Conservation (phyloP, 1,284 basidiomycete genomes). For the Moesziomyces sp. region DNA sequence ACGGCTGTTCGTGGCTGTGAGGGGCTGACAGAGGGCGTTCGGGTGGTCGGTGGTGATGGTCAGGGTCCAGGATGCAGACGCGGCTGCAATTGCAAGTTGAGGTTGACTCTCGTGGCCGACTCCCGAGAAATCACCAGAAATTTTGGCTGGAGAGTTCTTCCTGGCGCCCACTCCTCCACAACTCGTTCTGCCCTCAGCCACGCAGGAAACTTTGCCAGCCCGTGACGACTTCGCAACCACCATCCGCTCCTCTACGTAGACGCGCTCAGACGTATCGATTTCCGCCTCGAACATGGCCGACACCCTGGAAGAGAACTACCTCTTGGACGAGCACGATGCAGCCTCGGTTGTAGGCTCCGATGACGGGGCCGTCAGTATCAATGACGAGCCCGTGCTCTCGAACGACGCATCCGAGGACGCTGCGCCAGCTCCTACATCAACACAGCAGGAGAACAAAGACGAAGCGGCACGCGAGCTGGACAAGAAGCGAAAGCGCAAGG, state of each 20-base stretch:
- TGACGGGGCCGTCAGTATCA: constrained; percentile 39
- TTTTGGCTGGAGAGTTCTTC: constrained; percentile 12
- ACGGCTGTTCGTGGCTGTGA: background rate
- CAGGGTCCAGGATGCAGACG: constrained; percentile 32
- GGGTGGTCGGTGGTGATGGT: constrained; percentile 19
- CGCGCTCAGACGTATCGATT: background rate
- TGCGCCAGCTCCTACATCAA: background rate
- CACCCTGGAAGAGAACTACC: constrained; percentile 56
- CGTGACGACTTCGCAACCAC: background rate
- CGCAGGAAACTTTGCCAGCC: background rate
- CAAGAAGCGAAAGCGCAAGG: constrained; percentile 56
- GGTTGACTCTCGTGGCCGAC: constrained; percentile 6
- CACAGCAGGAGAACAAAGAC: constrained; percentile 20
- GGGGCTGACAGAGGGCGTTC: background rate
- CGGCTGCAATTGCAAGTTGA: constrained; percentile 15
- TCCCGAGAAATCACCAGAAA: constrained; percentile 29
- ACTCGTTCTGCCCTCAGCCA: constrained; percentile 8
- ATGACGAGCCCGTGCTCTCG: constrained; percentile 21
- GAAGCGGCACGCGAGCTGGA: constrained; percentile 48
- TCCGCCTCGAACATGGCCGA: constrained; percentile 48
- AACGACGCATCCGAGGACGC: constrained; percentile 2
- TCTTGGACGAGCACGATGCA: constrained; percentile 51
- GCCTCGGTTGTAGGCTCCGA: constrained; percentile 36
- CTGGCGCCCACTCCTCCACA: constrained; percentile 26
- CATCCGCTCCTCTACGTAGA: background rate